phyloP scores from a whole-genome alignment of 208 protist genomes.

The Borovskyia barvae region DNA sequence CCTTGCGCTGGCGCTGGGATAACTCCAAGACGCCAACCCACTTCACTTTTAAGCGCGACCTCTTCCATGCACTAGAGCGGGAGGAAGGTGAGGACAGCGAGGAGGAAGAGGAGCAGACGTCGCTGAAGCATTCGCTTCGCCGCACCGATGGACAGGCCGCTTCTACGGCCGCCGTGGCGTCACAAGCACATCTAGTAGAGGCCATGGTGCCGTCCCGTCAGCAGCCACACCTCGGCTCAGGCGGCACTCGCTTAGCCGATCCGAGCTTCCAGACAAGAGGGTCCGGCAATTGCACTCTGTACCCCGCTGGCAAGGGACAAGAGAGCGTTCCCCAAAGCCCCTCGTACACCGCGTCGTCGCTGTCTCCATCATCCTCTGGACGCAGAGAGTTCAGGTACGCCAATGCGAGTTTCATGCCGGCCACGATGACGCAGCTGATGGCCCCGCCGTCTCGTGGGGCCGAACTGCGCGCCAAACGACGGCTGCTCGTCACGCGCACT shows the following conservation, averaged over 20 bases:
- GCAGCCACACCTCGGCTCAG: conserved; percentile 18
- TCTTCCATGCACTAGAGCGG: conserved; percentile 31
- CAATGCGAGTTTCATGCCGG: conserved; percentile 24
- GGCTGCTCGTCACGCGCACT: conserved; percentile 38
- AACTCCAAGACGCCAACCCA: conserved; percentile 45
- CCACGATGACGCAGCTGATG: conserved; percentile 46
- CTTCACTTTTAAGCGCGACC: conserved; percentile 43
- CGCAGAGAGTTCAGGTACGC: conserved; percentile 4
- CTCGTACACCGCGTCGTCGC: neutral
- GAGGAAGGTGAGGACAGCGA: conserved; percentile 35
- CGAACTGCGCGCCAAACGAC: conserved; percentile 33
- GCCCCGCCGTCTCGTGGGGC: conserved; percentile 33
- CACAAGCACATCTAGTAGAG: conserved; percentile 20
- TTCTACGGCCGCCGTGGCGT: neutral
- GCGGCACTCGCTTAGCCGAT: neutral
- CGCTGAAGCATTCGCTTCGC: conserved; percentile 10
- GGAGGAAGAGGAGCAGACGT: conserved; percentile 29
- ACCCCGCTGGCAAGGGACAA: neutral
- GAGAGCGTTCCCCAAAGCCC: neutral
- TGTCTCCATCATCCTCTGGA: neutral
- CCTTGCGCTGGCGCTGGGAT: conserved; percentile 40
- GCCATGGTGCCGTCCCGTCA: conserved; percentile 17
- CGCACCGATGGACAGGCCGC: neutral
- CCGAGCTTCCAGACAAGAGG: neutral
- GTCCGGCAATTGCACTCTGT: neutral